Evolutionary conservation across 768 basidiomycete species (phyloP), one percentile per base, ranked within the genome.

Genomic region (Naematelia encephala): DNA sequence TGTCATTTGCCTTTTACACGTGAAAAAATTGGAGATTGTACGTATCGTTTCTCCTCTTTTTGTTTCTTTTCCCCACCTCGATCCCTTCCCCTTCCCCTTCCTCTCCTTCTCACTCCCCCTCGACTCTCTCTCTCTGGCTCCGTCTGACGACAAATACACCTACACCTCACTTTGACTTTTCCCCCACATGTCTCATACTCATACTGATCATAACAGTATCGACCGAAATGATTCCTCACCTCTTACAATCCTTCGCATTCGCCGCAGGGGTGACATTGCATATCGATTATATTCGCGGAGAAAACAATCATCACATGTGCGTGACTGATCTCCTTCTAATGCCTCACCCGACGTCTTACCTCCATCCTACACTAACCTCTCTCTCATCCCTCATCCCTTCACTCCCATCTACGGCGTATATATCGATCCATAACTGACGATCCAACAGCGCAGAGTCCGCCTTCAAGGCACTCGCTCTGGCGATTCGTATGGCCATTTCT

Each of bases 241-340:
- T 99, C 54, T 90, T 99, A 77, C 88, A 96, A 80, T 96, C 92
- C 3, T 99, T 99, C 73, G 90, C 94, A n/a, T 91, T 91, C 63
- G 90, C 91, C 0, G 89, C 94, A 1, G 93, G 93, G 5, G 87
- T 86, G 21, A 98, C 96, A 1, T 81, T 99, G 48, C 94, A 98
- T 72, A 83, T 98, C 51, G 96, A 99, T 71, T 91, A 91, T 44
- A 81, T 99, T 44, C 83, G 92, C 29, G 96, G 96, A 43, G 87
- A 91, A 69, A 99, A 99, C 79, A 96, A 99, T 73, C 96, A 99
- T 77, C 96, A 98, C 79, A 86, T 89, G 94, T 92, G 70, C 60
- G 85, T 73, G 28, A 23, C 21, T 3, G 3, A 4, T 4, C 22
- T 28, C 5, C n/a, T n/a, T n/a, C n/a, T n/a, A n/a, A n/a, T n/a